Conservation (phyloP, 805 yeast species). For the Teunomyces atbi region DNA sequence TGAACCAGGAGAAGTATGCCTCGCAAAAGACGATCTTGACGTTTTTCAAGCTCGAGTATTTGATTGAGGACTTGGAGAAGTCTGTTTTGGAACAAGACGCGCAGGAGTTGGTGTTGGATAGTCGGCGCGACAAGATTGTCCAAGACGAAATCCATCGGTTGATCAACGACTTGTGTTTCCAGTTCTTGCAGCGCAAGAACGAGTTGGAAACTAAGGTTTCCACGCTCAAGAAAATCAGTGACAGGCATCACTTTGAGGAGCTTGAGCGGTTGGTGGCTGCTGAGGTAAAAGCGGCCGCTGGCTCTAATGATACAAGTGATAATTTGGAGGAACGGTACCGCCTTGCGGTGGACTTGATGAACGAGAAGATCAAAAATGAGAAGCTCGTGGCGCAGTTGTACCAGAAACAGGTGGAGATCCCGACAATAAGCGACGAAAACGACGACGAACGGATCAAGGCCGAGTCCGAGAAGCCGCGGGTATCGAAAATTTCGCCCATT, state of each 20-base stretch:
- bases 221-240: conserved; percentile 12
- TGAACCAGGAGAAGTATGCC: conserved; percentile 24
- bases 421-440: conserved; percentile 5
- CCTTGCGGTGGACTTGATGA: conserved; percentile 26
- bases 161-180: conserved; percentile 39
- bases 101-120: conserved; percentile 19
- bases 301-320: background rate
- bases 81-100: conserved; percentile 9
- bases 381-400: conserved; percentile 17
- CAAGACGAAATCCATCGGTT: conserved; percentile 42
- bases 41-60: conserved; percentile 31
- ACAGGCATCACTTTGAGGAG: conserved; percentile 6
- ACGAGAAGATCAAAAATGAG: conserved; percentile 23
- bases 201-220: conserved; percentile 20
- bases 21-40: conserved; percentile 29
- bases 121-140: conserved; percentile 29
- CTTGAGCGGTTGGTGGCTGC: background rate
- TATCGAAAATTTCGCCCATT: conserved; percentile 15
- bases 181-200: conserved; percentile 30
- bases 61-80: conserved; percentile 26
- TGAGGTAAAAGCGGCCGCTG: background rate
- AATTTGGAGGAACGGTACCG: conserved; percentile 13
- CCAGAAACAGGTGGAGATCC: conserved; percentile 21
- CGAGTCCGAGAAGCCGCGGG: conserved; percentile 6
- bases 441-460: background rate